Base-by-base conservation (phyloP, 192 early-diverging fungal species). In the Backusella psychrophila region DNA sequence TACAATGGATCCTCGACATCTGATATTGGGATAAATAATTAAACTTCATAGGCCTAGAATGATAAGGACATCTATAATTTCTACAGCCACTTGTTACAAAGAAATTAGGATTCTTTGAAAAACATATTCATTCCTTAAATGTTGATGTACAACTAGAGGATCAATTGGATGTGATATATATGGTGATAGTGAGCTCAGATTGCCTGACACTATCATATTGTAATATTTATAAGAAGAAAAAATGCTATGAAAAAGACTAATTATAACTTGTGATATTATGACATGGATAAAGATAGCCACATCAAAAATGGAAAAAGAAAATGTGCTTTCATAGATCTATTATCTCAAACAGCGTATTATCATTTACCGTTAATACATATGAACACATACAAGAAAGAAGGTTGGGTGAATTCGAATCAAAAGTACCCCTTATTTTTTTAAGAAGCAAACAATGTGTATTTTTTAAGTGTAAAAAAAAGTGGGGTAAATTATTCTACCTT, bases 381-480 rank as follows among this genome's bases (percentile, higher is more conserved):
- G 1, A 2, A 49, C 6, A n/a, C 46, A 49, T 19, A 6, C 19
- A 49, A n/a, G 17, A 49, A 49, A 29, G 29, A 49, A 49, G 15
- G 19, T 19, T 49, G 19, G 46, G 17, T 8, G 46, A 17, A 49
- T 6, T 49, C 46, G 46, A 49, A 49, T 49, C 46, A 49, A 49
- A 7, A 19, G 15, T 1, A n/a, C 17, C 19, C 46, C 46, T n/a
- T 49, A 49, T 49, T 49, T 49, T 49, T 49, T 49, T 49, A 49
- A 49, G 46, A 49, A 49, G n/a, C 46, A 49, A 49, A 49, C 46
- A 49, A 49, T 49, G 46, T n/a, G 15, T n/a, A n/a, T 49, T 49
- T 49, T 49, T 49, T 49, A 49, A 63, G 26, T 63, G 56, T 21
- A 63, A 63, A 63, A 29, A 63, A 63, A 63, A 63, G 56, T 63